A percentile compares a stretch with the other conserved stretches of the same genome.
These are phyloP conservation scores for Phytophthora rubi DNA, from an alignment of 352 stramenopile genomes.

Conservation along the genomic window DNA sequence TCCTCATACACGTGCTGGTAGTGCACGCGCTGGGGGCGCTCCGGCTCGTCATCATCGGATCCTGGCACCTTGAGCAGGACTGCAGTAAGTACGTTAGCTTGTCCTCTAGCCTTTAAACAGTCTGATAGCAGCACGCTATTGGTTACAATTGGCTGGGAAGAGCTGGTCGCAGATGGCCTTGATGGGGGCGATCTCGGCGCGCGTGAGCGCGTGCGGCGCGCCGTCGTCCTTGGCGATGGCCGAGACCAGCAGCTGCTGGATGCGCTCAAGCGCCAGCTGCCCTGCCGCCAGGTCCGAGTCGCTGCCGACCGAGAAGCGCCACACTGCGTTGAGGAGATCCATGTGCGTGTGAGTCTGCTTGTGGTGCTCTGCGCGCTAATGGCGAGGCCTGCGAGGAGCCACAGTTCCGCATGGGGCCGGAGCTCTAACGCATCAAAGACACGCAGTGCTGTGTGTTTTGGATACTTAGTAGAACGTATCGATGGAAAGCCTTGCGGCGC, in stretches of 20 bases:
- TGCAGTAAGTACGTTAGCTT: constrained; percentile 21
- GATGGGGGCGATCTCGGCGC: constrained; percentile 69
- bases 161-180: constrained; percentile 76
- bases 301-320: constrained; percentile 46
- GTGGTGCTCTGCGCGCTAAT: background rate
- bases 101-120: background rate
- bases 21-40: constrained; percentile 45
- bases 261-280: constrained; percentile 51
- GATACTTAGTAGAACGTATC: background rate
- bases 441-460: background rate
- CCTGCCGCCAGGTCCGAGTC: constrained; percentile 40
- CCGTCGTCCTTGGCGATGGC: constrained; percentile 46
- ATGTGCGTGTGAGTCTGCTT: constrained; percentile 25
- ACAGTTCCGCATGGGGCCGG: background rate
- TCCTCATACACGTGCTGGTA: constrained; percentile 89
- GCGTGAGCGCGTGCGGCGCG: constrained; percentile 48
- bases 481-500: background rate
- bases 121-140: background rate
- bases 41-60: background rate
- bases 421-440: background rate
- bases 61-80: constrained; percentile 64
- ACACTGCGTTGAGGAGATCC: constrained; percentile 56
- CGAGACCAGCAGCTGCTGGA: constrained; percentile 53
- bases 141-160: constrained; percentile 66
- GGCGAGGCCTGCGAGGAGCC: background rate